Conservation (phyloP, 352 stramenopile genomes). For the Globisporangium abappressorium region DNA sequence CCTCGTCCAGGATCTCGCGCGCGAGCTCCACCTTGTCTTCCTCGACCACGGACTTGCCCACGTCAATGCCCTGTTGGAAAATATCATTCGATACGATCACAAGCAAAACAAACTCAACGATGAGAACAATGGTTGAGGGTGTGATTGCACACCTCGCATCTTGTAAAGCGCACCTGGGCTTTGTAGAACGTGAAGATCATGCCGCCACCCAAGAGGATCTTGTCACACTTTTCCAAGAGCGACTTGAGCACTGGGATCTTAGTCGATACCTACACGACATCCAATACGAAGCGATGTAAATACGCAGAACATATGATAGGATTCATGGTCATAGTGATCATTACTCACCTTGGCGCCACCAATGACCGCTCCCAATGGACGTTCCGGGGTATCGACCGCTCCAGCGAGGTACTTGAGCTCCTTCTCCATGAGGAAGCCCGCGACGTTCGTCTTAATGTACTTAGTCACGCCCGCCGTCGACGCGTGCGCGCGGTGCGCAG, state of each 20-base stretch:
- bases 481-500: constrained; percentile 95
- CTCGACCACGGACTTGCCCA: constrained; percentile 95
- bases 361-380: constrained; percentile 94
- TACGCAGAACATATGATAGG: background rate
- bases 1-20: constrained; percentile 89
- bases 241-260: constrained; percentile 97
- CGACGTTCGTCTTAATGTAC: constrained; percentile 91
- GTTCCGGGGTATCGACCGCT: constrained; percentile 86
- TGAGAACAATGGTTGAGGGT: background rate
- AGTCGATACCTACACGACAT: constrained; percentile 47
- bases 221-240: constrained; percentile 95
- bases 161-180: constrained; percentile 51
- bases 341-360: constrained; percentile 92
- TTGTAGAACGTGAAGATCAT: constrained; percentile 99
- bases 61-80: constrained; percentile 73
- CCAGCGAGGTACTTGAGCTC: constrained; percentile 95
- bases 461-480: constrained; percentile 97
- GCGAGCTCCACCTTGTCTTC: constrained; percentile 93
- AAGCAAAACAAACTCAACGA: background rate
- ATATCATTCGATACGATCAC: background rate
- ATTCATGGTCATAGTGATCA: background rate
- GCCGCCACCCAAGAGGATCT: constrained; percentile 94
- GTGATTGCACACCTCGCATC: background rate
- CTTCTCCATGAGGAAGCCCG: constrained; percentile 97
- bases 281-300: background rate